Conservation (phyloP, 1,284 basidiomycete genomes). For the Fomitopsis schrenkii region DNA sequence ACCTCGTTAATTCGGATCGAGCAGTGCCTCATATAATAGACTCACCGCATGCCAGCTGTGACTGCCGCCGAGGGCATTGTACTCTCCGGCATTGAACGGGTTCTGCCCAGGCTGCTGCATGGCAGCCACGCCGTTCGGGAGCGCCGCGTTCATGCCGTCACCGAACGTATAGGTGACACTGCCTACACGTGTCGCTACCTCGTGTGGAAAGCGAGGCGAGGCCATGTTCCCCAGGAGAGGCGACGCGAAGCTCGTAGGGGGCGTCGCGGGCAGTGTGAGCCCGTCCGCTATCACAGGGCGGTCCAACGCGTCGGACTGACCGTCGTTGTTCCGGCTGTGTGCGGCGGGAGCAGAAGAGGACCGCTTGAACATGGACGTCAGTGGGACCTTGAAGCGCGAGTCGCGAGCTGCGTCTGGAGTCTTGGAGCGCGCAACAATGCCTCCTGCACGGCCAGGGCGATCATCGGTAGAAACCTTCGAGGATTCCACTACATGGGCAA, state of each 20-base stretch:
- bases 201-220: slow-evolving; percentile 8
- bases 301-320: slow-evolving; percentile 2
- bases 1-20: slow-evolving; percentile 8
- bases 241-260: slow-evolving; percentile 2
- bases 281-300: slow-evolving; percentile 7
- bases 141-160: slow-evolving; percentile 10
- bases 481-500: slow-evolving; percentile 2
- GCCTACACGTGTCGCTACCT: slow-evolving; percentile 17
- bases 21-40: slow-evolving; percentile 12
- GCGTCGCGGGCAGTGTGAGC: slow-evolving; percentile 12
- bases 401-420: slow-evolving; percentile 28
- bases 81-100: slow-evolving; percentile 7
- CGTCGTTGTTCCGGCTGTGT: slow-evolving; percentile 20
- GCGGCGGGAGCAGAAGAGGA: slow-evolving; percentile 49
- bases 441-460: neutral
- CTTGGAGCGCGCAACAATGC: slow-evolving; percentile 19
- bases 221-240: neutral
- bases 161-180: slow-evolving; percentile 9
- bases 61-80: slow-evolving; percentile 11
- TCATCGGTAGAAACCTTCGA: neutral
- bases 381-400: slow-evolving; percentile 39
- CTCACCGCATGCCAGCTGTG: slow-evolving; percentile 19
- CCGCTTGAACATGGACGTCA: slow-evolving; percentile 58
- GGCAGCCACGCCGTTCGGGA: slow-evolving; percentile 13
- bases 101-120: slow-evolving; percentile 12